A percentile compares a stretch with the other conserved stretches of the same genome.
These are phyloP conservation scores for Furculomyces boomerangus DNA, from an alignment of 371 early-diverging fungal genomes.

Conservation along the genomic window DNA sequence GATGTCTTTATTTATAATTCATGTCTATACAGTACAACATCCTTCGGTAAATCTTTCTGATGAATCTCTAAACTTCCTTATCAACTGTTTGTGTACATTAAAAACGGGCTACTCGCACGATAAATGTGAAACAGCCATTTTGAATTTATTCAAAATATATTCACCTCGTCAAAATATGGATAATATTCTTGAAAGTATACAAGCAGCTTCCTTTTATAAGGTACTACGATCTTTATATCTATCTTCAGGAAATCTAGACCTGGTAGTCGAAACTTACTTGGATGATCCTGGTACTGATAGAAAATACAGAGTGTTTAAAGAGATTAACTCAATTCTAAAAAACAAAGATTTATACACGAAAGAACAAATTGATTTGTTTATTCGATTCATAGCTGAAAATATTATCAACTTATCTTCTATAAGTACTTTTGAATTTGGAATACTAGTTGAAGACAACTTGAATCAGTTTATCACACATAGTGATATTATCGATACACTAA, in stretches of 20 bases:
- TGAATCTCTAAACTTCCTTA: background rate
- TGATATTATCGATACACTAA: background rate
- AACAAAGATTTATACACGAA: background rate
- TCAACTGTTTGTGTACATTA: background rate
- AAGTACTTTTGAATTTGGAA: background rate
- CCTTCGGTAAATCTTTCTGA: background rate
- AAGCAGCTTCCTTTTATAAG: background rate
- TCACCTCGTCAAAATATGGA: background rate
- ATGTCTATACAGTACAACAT: background rate
- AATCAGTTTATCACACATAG: background rate
- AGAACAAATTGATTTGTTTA: background rate
- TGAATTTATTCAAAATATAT: background rate
- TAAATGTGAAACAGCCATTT: background rate
- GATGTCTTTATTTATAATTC: background rate
- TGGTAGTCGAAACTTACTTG: background rate
- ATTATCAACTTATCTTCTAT: background rate
- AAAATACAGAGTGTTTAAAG: background rate
- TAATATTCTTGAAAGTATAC: background rate
- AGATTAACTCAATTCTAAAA: background rate
- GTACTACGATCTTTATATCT: background rate
- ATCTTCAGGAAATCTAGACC: background rate
- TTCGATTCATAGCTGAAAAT: background rate
- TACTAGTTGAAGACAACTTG: background rate
- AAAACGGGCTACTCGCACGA: background rate
- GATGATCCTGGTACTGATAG: background rate